Conservation (phyloP, 768 basidiomycete species). For the Terana coerulea region DNA sequence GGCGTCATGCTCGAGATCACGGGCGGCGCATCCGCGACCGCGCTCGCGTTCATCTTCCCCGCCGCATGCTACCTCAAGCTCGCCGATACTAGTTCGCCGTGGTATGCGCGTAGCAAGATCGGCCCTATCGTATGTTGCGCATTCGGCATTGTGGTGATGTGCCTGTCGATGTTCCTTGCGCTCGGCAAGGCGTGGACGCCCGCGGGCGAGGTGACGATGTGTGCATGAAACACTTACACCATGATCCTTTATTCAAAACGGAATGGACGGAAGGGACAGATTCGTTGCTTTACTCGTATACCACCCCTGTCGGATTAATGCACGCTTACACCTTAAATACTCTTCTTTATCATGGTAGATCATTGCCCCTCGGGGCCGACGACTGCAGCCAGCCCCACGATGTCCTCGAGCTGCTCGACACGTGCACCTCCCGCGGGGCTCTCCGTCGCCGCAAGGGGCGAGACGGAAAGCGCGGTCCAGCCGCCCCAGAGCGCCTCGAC, state of each 20-base stretch:
- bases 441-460: slow-evolving; percentile 68
- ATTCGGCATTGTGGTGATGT: slow-evolving; percentile 78
- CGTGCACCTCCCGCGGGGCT: slow-evolving; percentile 60
- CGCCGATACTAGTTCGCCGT: slow-evolving; percentile 47
- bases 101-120: slow-evolving; percentile 69
- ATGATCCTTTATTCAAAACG: not conserved
- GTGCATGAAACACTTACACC: slow-evolving; percentile 39
- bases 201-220: slow-evolving; percentile 70
- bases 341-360: too few relatives aligned
- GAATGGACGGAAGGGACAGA: not conserved
- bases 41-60: slow-evolving; percentile 91
- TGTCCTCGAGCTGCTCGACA: slow-evolving; percentile 53
- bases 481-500: slow-evolving; percentile 67
- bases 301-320: too few relatives aligned
- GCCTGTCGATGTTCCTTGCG: slow-evolving; percentile 72
- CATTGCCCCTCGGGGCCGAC: too few relatives aligned
- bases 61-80: slow-evolving; percentile 85
- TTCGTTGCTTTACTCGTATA: not conserved
- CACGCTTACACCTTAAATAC: too few relatives aligned
- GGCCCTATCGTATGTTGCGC: slow-evolving; percentile 68
- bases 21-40: slow-evolving; percentile 91
- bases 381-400: slow-evolving; percentile 48
- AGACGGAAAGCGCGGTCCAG: slow-evolving; percentile 61
- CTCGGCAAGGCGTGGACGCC: slow-evolving; percentile 75
- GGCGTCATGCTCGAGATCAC: slow-evolving; percentile 99